Evolutionary conservation across 2,329 filamentous ascomycete species (phyloP).

Genomic region (Alternaria sp.): DNA sequence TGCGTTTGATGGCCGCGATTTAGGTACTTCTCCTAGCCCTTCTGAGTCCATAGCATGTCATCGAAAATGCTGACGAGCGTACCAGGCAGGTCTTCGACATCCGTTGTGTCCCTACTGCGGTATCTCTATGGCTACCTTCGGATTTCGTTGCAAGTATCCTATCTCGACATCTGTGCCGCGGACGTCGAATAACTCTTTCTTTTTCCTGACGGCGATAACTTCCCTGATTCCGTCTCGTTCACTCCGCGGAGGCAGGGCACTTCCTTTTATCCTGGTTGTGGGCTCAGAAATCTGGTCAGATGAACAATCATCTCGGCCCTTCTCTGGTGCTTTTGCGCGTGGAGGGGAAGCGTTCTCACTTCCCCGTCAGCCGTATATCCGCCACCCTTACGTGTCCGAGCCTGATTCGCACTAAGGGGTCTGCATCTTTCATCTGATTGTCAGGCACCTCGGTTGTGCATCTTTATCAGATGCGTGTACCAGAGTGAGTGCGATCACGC

Average conservation of each 20-base stretch:
- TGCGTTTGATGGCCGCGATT: background rate
- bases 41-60: background rate
- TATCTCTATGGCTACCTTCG: background rate
- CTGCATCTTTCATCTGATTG: background rate
- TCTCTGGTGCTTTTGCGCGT: slow-evolving; percentile 4
- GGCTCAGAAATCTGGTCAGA: background rate
- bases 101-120: background rate
- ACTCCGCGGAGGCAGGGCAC: background rate
- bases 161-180: background rate
- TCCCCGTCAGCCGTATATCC: background rate
- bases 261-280: background rate
- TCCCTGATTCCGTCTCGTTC: background rate
- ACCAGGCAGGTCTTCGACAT: background rate
- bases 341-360: background rate
- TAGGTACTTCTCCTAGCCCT: background rate
- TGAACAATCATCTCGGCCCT: slow-evolving; percentile 1
- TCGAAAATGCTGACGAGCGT: background rate
- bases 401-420: background rate
- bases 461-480: background rate
- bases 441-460: background rate
- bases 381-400: background rate
- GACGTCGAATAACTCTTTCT: background rate
- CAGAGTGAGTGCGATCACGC: background rate
- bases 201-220: background rate
- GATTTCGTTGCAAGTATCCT: background rate